A percentile compares a stretch with the other conserved stretches of the same genome.
Evolutionary conservation across 2,329 filamentous ascomycete genomes (phyloP).

Genomic region (Xylariaceae sp.): DNA sequence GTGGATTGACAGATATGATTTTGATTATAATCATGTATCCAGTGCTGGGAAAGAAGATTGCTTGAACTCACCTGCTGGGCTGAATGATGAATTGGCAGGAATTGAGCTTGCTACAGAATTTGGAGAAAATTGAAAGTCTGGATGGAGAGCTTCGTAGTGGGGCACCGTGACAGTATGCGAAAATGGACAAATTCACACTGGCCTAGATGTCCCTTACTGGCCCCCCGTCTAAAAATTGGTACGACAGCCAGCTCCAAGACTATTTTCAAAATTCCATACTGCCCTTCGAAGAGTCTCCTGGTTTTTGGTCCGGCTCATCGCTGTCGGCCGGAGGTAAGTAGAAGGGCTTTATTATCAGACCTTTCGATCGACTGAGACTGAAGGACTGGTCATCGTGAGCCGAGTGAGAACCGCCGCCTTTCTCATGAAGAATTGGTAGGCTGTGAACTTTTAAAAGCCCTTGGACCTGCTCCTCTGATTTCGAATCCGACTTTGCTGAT

Average conservation of each 20-base stretch:
- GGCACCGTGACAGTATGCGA: too few species aligned
- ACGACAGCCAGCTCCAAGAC: too few species aligned
- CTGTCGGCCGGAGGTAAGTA: conserved; percentile 77
- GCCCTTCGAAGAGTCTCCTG: conserved; percentile 55
- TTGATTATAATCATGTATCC: conserved; percentile 57
- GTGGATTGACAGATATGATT: conserved; percentile 79
- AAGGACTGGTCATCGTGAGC: conserved; percentile 86
- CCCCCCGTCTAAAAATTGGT: too few species aligned
- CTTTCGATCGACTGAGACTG: conserved; percentile 72
- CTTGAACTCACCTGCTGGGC: conserved; percentile 21
- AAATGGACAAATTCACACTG: too few species aligned
- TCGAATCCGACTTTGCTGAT: conserved; percentile 44
- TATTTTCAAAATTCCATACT: conserved; percentile 67
- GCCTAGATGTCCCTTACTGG: too few species aligned
- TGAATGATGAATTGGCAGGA: neutral
- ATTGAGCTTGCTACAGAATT: neutral
- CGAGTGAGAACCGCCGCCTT: conserved; percentile 72
- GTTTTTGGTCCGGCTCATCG: conserved; percentile 33
- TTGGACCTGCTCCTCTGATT: conserved; percentile 70
- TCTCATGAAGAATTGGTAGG: conserved; percentile 81
- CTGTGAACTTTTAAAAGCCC: conserved; percentile 81
- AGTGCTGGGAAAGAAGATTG: conserved; percentile 1
- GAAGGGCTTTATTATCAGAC: conserved; percentile 82
- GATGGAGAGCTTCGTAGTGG: neutral
- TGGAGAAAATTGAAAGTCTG: conserved; percentile 6